Conservation (phyloP, 495 filamentous ascomycete genomes). For the Amphirosellinia nigrospora region DNA sequence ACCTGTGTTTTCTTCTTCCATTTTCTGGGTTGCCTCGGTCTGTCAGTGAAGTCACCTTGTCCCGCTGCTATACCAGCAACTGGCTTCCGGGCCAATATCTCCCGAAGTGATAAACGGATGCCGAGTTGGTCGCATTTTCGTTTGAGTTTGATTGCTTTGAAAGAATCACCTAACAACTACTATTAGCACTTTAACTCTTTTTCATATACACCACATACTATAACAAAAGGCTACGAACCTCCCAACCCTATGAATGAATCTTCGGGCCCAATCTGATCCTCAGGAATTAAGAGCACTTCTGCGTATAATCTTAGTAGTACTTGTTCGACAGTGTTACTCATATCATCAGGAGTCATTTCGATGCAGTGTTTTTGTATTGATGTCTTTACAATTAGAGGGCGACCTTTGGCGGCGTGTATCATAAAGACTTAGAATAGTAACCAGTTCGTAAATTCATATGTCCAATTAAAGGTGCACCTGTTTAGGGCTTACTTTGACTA, state of each 20-base stretch:
- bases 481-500: not conserved
- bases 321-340: not conserved
- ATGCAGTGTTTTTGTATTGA: not conserved
- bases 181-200: not conserved
- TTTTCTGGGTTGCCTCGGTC: not conserved
- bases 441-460: not conserved
- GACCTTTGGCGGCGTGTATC: not conserved
- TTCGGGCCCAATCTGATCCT: constrained; percentile 7
- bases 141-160: constrained; percentile 14
- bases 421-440: not conserved
- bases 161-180: constrained; percentile 14
- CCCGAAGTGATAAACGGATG: constrained; percentile 6
- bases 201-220: not conserved
- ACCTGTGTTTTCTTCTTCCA: not conserved
- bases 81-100: constrained; percentile 8
- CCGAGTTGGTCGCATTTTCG: constrained; percentile 18
- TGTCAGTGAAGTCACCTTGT: not conserved
- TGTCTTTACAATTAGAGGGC: not conserved
- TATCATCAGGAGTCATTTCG: constrained; percentile 1
- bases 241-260: constrained; percentile 15
- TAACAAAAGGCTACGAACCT: constrained; percentile 1
- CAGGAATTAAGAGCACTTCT: constrained; percentile 9
- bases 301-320: not conserved
- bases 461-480: not conserved
- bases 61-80: constrained; percentile 5